A percentile compares a stretch with the other conserved stretches of the same genome.
phyloP scores from a whole-genome alignment of 306 rosid genomes.

The Cicer bijugum region DNA sequence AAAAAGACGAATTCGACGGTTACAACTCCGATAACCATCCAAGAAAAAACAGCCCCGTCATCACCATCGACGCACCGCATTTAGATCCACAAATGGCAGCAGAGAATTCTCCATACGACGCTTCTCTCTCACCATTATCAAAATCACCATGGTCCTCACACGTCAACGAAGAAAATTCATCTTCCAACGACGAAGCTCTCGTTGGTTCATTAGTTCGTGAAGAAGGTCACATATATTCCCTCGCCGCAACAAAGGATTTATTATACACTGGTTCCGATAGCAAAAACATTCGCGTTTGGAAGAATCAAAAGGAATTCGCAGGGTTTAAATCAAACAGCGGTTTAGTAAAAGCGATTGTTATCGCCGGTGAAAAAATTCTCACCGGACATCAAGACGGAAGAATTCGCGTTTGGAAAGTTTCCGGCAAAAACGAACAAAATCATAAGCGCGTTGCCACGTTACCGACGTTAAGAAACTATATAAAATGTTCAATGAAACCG shows the following conservation, averaged over 20 bases:
- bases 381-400: conserved; percentile 94
- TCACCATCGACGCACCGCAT: conserved; percentile 9
- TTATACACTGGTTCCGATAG: conserved; percentile 87
- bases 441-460: conserved; percentile 71
- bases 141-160: conserved; percentile 89
- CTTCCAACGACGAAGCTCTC: conserved; percentile 45
- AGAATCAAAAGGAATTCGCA: conserved; percentile 68
- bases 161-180: conserved; percentile 26
- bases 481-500: conserved; percentile 71
- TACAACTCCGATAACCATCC: conserved; percentile 36
- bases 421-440: conserved; percentile 42
- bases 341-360: conserved; percentile 76
- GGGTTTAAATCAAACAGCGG: conserved; percentile 81
- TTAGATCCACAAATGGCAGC: conserved; percentile 39
- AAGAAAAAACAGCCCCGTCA: conserved; percentile 19
- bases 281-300: conserved; percentile 95
- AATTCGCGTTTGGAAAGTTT: conserved; percentile 77
- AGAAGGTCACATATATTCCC: conserved; percentile 89
- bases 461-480: conserved; percentile 66
- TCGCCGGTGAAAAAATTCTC: conserved; percentile 58
- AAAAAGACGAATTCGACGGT: conserved; percentile 35
- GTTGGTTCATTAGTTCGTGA: conserved; percentile 85
- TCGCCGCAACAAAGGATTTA: conserved; percentile 71
- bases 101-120: conserved; percentile 31
- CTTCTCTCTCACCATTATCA: conserved; percentile 59